Base-by-base conservation (phyloP, 1,284 basidiomycete genomes). In the Binderoboletus segoi region DNA sequence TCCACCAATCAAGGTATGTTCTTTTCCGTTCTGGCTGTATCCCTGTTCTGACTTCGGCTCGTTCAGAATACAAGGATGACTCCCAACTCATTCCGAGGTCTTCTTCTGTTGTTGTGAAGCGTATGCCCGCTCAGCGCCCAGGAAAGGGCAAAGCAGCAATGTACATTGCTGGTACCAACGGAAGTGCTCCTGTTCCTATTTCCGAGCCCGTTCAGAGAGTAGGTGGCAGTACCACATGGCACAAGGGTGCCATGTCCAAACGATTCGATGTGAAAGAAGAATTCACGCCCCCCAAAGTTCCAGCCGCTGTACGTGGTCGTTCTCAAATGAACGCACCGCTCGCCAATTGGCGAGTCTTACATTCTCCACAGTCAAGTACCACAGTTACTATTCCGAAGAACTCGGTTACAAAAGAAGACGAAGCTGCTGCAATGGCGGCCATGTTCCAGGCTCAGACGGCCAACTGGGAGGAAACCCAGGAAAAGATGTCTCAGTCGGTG, bases 401-500 rank as follows among this genome's bases (percentile, higher is more conserved):
- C 21, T 75, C 78, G 26, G 74, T 82, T 28, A 78, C 82, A 2
- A 79, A 84, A 56, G 84, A 83, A 43, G 92, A 94, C 61, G 93
- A 95, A 70, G 88, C 86, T 21, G 89, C 86, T 11, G 89, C 90
- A n/a, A 91, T 97, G 81, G 92, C 91, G 15, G 94, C 94, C 65
- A 96, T 97, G 94, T 96, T 97, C 72, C 89, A 93, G 74, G 90
- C 90, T 46, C 89, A 93, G 71, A 86, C 87, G 35, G 88, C 91
- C 61, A 93, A 94, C 76, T 97, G 94, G 94, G 89, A 96, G 78
- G 91, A 95, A 81, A 89, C 94, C 67, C 94, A 96, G 79, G 93
- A 96, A 81, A 91, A 94, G 80, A 96, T 97, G 94, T 90, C 93
- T 71, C 89, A 93, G 93, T 95, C 81, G 78, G 92, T 94, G 77